These are phyloP conservation scores for Colletotrichum sp. DNA, from an alignment of 2,329 filamentous ascomycete genomes.

Conservation along the genomic window DNA sequence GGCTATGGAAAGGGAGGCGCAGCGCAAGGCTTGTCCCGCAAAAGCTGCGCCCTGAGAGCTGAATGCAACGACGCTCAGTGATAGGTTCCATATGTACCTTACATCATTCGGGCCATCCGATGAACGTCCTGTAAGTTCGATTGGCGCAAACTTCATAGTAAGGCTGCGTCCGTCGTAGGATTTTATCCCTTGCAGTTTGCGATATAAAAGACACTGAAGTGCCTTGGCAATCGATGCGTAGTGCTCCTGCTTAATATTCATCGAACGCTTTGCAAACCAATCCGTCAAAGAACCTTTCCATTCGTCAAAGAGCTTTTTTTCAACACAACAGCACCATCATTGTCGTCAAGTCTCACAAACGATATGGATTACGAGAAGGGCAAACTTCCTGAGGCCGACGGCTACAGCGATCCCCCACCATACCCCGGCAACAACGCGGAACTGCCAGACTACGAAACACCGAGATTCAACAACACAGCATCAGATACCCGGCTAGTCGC, in stretches of 20 bases:
- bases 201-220: neutral
- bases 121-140: neutral
- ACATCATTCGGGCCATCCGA: neutral
- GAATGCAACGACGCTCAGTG: neutral
- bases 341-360: neutral
- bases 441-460: neutral
- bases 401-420: neutral
- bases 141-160: neutral
- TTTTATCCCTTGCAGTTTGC: neutral
- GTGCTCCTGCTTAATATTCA: too few relatives aligned
- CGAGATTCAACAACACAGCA: neutral
- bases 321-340: neutral
- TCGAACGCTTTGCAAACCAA: neutral
- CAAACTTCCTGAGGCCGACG: neutral
- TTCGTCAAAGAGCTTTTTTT: neutral
- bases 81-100: neutral
- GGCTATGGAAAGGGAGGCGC: neutral
- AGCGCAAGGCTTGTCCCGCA: neutral
- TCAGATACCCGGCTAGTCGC: neutral
- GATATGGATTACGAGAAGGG: neutral
- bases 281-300: too few relatives aligned
- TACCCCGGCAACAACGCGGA: neutral
- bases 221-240: neutral
- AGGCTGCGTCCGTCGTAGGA: neutral
- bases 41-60: neutral